Percentiles rank a stretch among this genome's conserved stretches.
These are phyloP conservation scores for Trametes coccinea DNA, from an alignment of 768 basidiomycete genomes.

Conservation along the genomic window DNA sequence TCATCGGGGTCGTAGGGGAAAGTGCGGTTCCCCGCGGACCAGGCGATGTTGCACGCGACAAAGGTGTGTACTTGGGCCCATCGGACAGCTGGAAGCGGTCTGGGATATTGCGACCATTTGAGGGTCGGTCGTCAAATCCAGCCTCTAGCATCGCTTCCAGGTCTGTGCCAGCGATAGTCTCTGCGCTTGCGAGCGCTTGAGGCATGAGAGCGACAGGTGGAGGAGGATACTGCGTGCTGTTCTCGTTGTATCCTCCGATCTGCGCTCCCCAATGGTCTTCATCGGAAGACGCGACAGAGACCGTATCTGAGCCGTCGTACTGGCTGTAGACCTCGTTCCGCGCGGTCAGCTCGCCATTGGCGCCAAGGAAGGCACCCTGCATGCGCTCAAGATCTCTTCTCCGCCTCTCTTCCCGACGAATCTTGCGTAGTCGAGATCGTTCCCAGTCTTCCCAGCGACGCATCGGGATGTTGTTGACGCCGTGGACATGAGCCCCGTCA, in stretches of 20 bases:
- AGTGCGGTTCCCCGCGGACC: conserved; percentile 17
- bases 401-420: conserved; percentile 83
- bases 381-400: conserved; percentile 78
- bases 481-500: conserved; percentile 52
- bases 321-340: conserved; percentile 51
- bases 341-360: conserved; percentile 64
- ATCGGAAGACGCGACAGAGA: conserved; percentile 82
- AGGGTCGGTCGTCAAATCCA: conserved; percentile 79
- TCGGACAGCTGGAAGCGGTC: conserved; percentile 68
- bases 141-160: conserved; percentile 90
- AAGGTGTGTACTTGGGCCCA: conserved; percentile 55
- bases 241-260: conserved; percentile 94
- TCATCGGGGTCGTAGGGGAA: conserved; percentile 36
- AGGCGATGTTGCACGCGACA: conserved; percentile 53
- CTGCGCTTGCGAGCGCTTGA: conserved; percentile 37
- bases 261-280: conserved; percentile 96
- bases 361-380: conserved; percentile 68
- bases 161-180: conserved; percentile 67
- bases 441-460: conserved; percentile 99
- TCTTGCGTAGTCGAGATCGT: conserved; percentile 86
- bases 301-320: conserved; percentile 78
- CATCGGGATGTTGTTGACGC: conserved; percentile 73
- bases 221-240: conserved; percentile 73
- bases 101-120: conserved; percentile 37
- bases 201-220: conserved; percentile 75